Base-by-base conservation (phyloP, 2,329 filamentous ascomycete species). In the Penicillium sp. region DNA sequence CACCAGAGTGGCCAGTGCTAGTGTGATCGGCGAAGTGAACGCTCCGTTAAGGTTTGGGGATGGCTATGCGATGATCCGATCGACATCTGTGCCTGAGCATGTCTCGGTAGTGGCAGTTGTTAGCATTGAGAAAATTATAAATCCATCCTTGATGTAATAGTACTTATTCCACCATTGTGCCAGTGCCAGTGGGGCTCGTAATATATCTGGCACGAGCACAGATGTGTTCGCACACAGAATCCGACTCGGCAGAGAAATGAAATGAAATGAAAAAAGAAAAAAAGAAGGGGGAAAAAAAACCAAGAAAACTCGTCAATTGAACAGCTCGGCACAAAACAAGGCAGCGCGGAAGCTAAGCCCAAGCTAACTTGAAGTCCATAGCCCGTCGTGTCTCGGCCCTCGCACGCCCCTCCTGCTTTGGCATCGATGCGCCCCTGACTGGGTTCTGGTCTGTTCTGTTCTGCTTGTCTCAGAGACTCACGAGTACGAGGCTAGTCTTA, bases 341-440 rank as follows among this genome's bases (percentile, higher is more conserved):
- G 59, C 54, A 62, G 46, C 40, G 44, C n/a, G 13, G 7, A 54
- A 41, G 39, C 51, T 49, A 60, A 52, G 10, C 15, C 18, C 21
- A 41, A 51, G 45, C 48, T 49, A n/a, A n/a, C n/a, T n/a, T n/a
- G n/a, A n/a, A n/a, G n/a, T n/a, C n/a, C n/a, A n/a, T n/a, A n/a
- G n/a, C n/a, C n/a, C n/a, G n/a, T n/a, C n/a, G n/a, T 56, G 56
- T 59, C 58, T 59, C 51, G 47, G 45, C 39, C 48, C 46, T 59
- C 49, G 24, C 32, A 21, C 52, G 51, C 49, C 29, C 29, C 41
- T 30, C 34, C 39, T 50, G 39, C 43, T 54, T 49, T 49, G 54
- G 51, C 46, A 49, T 55, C 24, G 41, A 51, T 30, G 23, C 24
- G 32, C 29, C 12, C 32, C 32, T 5, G 5, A 4, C 27, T 21